These are phyloP conservation scores for Phanerochaete carnosa DNA, from an alignment of 768 basidiomycete genomes.

Conservation along the genomic window DNA sequence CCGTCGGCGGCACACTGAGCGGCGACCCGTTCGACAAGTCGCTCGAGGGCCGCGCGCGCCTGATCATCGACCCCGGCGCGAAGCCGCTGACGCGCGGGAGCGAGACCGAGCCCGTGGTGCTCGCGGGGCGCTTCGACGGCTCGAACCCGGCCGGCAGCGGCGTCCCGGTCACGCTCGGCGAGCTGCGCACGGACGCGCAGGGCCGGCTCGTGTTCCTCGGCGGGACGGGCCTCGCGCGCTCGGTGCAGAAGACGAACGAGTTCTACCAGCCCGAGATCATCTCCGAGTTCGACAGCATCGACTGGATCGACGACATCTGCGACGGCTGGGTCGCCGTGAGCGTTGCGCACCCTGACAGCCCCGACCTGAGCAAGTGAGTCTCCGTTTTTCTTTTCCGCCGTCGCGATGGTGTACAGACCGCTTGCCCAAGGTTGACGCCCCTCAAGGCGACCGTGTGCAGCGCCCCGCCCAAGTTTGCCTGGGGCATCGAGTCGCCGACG, in stretches of 20 bases:
- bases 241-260: background rate
- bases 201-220: constrained; percentile 31
- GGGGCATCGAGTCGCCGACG: constrained; percentile 26
- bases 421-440: constrained; percentile 2
- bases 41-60: constrained; percentile 6
- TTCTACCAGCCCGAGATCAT: constrained; percentile 23
- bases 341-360: constrained; percentile 11
- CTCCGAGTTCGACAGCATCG: constrained; percentile 28
- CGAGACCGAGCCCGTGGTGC: background rate
- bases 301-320: constrained; percentile 33
- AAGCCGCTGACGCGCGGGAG: background rate
- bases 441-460: constrained; percentile 22
- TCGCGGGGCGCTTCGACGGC: constrained; percentile 21
- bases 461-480: constrained; percentile 30
- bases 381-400: too few species aligned
- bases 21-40: background rate
- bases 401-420: too few species aligned
- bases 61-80: constrained; percentile 22
- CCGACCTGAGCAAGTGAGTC: background rate
- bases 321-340: constrained; percentile 30
- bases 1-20: background rate
- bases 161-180: constrained; percentile 20
- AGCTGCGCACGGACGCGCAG: constrained; percentile 21
- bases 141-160: constrained; percentile 11
- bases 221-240: constrained; percentile 15